A percentile compares a stretch with the other conserved stretches of the same genome.
These are phyloP conservation scores for Gracilaria domingensis DNA, from an alignment of 23 red algal genomes.

Conservation along the genomic window DNA sequence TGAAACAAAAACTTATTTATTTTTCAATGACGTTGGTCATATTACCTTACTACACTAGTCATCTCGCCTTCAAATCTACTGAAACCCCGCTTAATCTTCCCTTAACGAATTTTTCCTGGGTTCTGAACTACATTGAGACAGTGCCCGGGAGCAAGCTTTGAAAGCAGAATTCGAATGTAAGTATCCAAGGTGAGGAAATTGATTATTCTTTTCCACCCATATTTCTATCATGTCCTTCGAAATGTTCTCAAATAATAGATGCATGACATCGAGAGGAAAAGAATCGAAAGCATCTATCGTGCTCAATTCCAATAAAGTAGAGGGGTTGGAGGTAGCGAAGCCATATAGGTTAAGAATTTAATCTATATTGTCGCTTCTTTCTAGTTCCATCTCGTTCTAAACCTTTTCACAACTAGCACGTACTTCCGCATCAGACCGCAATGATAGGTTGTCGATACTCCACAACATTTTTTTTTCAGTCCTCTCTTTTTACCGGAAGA, in stretches of 20 bases:
- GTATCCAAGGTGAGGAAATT: constrained; percentile 2
- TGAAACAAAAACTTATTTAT: too few relatives aligned
- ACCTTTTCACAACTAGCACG: not conserved
- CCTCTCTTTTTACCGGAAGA: not conserved
- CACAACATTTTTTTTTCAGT: not conserved
- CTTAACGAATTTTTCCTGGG: too few relatives aligned
- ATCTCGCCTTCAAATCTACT: too few relatives aligned
- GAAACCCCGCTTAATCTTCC: too few relatives aligned
- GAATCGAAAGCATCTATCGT: not conserved
- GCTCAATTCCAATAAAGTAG: not conserved
- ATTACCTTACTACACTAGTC: too few relatives aligned
- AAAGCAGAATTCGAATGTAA: too few relatives aligned
- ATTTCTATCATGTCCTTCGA: not conserved
- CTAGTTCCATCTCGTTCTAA: too few relatives aligned
- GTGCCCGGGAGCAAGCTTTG: not conserved
- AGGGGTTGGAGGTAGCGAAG: not conserved
- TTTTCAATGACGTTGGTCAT: too few relatives aligned
- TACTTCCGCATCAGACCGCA: not conserved
- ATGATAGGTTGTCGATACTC: not conserved
- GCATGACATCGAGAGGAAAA: constrained; percentile 8
- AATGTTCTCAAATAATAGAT: constrained; percentile 9
- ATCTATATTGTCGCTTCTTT: not conserved
- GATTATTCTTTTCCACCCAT: not conserved
- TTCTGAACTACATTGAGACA: too few relatives aligned
- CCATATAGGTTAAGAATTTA: not conserved